These are phyloP conservation scores for Nemania serpens DNA, from an alignment of 2,329 filamentous ascomycete species.

Conservation along the genomic window DNA sequence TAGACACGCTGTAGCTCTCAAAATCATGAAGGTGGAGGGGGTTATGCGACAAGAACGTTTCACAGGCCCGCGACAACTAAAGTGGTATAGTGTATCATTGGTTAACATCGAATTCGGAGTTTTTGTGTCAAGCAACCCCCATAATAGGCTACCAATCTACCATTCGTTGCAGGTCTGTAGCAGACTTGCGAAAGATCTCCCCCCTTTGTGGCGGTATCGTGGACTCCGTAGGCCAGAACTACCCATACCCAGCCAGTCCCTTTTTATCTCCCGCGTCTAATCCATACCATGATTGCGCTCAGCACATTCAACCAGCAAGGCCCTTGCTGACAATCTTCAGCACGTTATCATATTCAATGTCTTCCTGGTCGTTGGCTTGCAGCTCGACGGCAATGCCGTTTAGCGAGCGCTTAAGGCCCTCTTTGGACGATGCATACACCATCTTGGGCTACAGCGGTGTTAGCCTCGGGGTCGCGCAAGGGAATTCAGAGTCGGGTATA, in stretches of 20 bases:
- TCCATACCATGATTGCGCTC: conserved; percentile 7
- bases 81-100: conserved; percentile 41
- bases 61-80: conserved; percentile 38
- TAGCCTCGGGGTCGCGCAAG: conserved; percentile 10
- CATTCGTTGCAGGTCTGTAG: conserved; percentile 29
- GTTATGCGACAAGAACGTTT: conserved; percentile 36
- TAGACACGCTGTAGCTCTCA: conserved; percentile 16
- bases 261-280: conserved; percentile 21
- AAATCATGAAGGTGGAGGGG: neutral
- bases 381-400: conserved; percentile 76
- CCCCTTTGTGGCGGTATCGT: conserved; percentile 34
- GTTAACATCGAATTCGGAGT: conserved; percentile 43
- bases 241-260: conserved; percentile 18
- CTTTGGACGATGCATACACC: conserved; percentile 89
- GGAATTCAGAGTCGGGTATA: neutral
- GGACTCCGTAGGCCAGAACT: conserved; percentile 33
- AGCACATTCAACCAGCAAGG: conserved; percentile 51
- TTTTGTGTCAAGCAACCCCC: conserved; percentile 39
- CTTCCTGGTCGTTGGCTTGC: conserved; percentile 82
- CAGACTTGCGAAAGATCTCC: conserved; percentile 22
- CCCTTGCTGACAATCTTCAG: conserved; percentile 70
- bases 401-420: conserved; percentile 79
- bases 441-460: conserved; percentile 69
- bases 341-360: conserved; percentile 78
- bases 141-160: conserved; percentile 38